Evolutionary conservation across 768 basidiomycete genomes (phyloP).

Genomic region (Strobilomyces dryophilus): DNA sequence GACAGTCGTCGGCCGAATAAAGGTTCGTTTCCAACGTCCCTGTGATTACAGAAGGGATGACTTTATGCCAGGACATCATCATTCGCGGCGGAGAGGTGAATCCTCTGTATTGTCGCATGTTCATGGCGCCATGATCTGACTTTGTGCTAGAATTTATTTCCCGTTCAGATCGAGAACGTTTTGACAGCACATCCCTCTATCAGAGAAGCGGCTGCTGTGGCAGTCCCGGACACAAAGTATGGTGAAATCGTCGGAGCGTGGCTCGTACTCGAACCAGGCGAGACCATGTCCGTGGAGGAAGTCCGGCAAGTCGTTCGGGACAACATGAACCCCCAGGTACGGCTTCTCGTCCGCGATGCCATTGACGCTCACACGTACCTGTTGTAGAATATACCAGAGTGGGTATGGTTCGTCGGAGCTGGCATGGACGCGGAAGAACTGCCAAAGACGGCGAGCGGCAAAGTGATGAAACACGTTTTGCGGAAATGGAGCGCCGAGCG

Average conservation of each 20-base stretch:
- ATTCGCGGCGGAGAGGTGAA: slow-evolving; percentile 81
- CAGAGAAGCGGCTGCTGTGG: slow-evolving; percentile 67
- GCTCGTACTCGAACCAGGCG: slow-evolving; percentile 50
- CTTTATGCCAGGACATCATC: slow-evolving; percentile 59
- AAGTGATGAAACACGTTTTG: slow-evolving; percentile 79
- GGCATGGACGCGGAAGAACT: slow-evolving; percentile 54
- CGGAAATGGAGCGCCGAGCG: slow-evolving; percentile 54
- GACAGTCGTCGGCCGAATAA: slow-evolving; percentile 73
- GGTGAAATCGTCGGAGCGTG: slow-evolving; percentile 83
- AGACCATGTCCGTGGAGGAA: slow-evolving; percentile 42
- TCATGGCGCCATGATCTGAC: not conserved
- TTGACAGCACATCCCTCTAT: slow-evolving; percentile 53
- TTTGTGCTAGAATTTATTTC: slow-evolving; percentile 64
- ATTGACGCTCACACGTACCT: slow-evolving; percentile 2
- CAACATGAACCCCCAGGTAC: slow-evolving; percentile 77
- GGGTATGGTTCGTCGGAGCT: slow-evolving; percentile 82
- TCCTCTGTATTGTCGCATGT: not conserved
- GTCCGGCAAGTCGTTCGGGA: slow-evolving; percentile 51
- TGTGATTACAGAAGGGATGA: slow-evolving; percentile 1
- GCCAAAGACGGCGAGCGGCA: slow-evolving; percentile 85
- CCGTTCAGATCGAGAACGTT: slow-evolving; percentile 80
- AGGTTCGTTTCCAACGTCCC: slow-evolving; percentile 39
- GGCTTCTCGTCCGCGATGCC: slow-evolving; percentile 5
- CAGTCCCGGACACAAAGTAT: slow-evolving; percentile 63
- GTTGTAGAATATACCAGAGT: slow-evolving; percentile 66